Evolutionary conservation across 345 rosid species (phyloP).

Genomic region (Dipteronia sinensis): DNA sequence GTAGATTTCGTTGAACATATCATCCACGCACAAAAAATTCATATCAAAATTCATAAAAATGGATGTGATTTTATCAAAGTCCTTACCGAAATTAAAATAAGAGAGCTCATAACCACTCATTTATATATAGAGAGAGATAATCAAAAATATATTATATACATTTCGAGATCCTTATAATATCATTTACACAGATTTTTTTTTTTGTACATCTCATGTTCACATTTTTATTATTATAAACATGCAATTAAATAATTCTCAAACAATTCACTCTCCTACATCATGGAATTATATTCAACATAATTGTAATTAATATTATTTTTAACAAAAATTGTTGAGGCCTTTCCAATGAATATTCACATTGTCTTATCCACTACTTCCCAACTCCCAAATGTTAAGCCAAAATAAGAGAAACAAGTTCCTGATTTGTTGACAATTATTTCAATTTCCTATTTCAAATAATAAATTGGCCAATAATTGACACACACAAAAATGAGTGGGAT

Average conservation of each 20-base stretch:
- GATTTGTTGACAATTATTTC: conserved; percentile 4
- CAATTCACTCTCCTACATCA: neutral
- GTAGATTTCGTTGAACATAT: no score
- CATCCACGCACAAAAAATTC: no score
- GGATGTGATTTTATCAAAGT: no score
- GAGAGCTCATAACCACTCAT: no score
- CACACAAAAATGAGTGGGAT: no score
- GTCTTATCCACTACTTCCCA: conserved; percentile 7
- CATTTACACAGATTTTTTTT: no score
- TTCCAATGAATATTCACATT: neutral
- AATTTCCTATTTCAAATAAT: neutral
- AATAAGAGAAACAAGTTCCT: neutral
- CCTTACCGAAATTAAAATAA: no score
- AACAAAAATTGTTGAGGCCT: neutral
- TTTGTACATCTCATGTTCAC: neutral
- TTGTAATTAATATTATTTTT: neutral
- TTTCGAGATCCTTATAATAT: no score
- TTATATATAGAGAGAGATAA: no score
- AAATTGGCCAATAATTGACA: neutral
- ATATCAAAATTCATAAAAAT: no score
- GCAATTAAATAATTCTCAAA: neutral
- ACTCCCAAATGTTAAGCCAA: neutral
- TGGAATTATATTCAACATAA: neutral
- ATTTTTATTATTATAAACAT: neutral
- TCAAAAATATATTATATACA: no score